Evolutionary conservation across 768 basidiomycete species (phyloP).

Genomic region (Rhodotorula paludigena): DNA sequence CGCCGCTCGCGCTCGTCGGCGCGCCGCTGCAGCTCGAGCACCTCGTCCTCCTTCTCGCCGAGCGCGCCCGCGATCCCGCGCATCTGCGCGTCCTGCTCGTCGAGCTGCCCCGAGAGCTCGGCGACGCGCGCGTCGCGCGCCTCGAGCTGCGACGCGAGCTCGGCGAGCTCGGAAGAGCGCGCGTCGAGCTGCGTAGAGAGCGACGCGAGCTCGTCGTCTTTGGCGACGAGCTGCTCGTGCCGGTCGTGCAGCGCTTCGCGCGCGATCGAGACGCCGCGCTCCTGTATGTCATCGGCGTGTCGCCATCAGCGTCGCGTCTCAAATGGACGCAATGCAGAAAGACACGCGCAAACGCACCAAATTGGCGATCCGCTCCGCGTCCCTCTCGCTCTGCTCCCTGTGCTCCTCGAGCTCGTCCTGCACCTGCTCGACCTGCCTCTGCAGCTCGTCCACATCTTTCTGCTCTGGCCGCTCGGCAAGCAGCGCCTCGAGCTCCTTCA

Average conservation of each 20-base stretch:
- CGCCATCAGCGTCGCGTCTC: no score
- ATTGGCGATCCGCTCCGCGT: slow-evolving; percentile 12
- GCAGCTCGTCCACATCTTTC: slow-evolving; percentile 60
- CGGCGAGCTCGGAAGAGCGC: no score
- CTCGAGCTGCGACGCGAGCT: not conserved
- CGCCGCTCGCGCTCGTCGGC: no score
- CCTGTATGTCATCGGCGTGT: slow-evolving; percentile 49
- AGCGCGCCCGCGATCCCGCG: not conserved
- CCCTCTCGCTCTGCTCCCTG: not conserved
- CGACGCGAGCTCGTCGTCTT: slow-evolving; percentile 1
- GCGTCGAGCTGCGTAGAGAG: not conserved
- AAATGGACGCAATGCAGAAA: not conserved
- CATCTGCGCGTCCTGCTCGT: not conserved
- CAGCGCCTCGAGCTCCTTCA: slow-evolving; percentile 23
- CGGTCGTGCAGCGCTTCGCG: slow-evolving; percentile 19
- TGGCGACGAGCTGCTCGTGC: not conserved
- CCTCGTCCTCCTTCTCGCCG: not conserved
- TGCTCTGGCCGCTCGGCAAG: not conserved
- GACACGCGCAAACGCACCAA: slow-evolving; percentile 11
- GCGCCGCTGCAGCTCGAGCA: not conserved
- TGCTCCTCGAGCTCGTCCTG: not conserved
- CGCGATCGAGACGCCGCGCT: slow-evolving; percentile 54
- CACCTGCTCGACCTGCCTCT: slow-evolving; percentile 28
- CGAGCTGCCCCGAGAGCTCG: not conserved
- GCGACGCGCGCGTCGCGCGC: not conserved